These are phyloP conservation scores for Arthromyces matolae DNA, from an alignment of 768 basidiomycete genomes.

Conservation along the genomic window DNA sequence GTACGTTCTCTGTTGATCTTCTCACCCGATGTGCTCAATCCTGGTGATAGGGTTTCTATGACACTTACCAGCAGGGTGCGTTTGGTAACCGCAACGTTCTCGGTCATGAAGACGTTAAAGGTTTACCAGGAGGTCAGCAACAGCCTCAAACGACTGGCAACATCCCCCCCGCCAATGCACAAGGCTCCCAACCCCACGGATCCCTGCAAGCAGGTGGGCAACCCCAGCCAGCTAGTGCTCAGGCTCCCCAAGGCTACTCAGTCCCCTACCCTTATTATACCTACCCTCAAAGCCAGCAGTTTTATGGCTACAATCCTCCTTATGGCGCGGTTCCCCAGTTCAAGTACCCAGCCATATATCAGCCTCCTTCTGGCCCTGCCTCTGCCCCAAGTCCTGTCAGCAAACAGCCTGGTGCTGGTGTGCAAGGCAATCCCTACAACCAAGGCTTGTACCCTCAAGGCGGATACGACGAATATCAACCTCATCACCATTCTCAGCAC, in stretches of 20 bases:
- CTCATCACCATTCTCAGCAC: conserved; percentile 50
- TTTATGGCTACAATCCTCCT: conserved; percentile 58
- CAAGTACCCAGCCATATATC: conserved; percentile 77
- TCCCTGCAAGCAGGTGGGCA: conserved; percentile 49
- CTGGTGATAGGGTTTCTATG: conserved; percentile 85
- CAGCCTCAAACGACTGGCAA: conserved; percentile 44
- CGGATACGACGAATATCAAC: conserved; percentile 44
- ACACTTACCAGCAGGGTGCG: conserved; percentile 64
- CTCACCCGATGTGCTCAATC: conserved; percentile 15
- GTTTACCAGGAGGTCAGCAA: conserved; percentile 56
- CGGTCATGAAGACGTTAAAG: conserved; percentile 75
- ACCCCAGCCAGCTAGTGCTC: conserved; percentile 55
- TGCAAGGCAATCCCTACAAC: conserved; percentile 54
- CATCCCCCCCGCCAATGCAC: conserved; percentile 50
- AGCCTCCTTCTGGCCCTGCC: conserved; percentile 64
- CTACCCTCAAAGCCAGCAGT: conserved; percentile 76
- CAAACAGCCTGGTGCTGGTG: conserved; percentile 62
- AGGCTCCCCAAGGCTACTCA: conserved; percentile 62
- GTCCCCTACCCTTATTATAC: conserved; percentile 60
- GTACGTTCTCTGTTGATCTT: conserved; percentile 35
- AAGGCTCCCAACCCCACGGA: conserved; percentile 53
- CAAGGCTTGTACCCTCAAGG: conserved; percentile 63
- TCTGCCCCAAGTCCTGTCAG: conserved; percentile 60
- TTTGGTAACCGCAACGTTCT: conserved; percentile 65
- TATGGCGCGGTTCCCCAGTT: conserved; percentile 59